Base-by-base conservation (phyloP, 2,329 filamentous ascomycete genomes). In the Calonectria fujianensis region DNA sequence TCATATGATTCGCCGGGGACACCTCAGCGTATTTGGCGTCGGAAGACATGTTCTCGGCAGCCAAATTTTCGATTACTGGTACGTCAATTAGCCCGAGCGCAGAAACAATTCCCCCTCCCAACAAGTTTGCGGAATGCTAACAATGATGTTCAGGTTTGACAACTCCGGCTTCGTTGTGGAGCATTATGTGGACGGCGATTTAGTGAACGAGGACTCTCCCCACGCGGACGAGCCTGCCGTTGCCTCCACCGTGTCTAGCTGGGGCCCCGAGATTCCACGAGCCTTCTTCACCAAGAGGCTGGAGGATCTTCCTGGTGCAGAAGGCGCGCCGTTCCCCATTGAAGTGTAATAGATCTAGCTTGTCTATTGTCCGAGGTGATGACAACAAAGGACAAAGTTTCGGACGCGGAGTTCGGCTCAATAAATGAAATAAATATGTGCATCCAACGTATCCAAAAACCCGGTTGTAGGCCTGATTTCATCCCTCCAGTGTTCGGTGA, bases 41-140 rank as follows among this genome's bases (percentile, higher is more conserved):
- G 72, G 72, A 52, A 74, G 72, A 67, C 72, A 74, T 27, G 67
- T 74, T 29, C 67, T 74, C 4, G 70, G 70, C 63, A 72, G 70
- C 52, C 70, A 72, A 27, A 68, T 72, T 32, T 72, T 72, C 32
- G 72, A 74, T 48, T 74, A 74, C 20, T 74, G 72, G 72, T 73
- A 51, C 32, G 70, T 41, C 31, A 29, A 10, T n/a, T 11, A 50
- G 29, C 18, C 29, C 16, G 3, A 10, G 13, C 11, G 27, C 14
- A 52, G 8, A 52, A 10, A 63, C 16, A 6, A 18, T 16, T 20
- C 10, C 37, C 37, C 20, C 14, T 4, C n/a, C 0, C n/a, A 1
- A 9, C 18, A 57, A n/a, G 11, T 18, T 32, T 2, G 16, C 14
- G 20, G 5, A 35, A 27, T 27, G 13, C 35, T 61, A 27, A 61